Base-by-base conservation (phyloP, 1,284 basidiomycete species). In the Xerocomus nothofagi region DNA sequence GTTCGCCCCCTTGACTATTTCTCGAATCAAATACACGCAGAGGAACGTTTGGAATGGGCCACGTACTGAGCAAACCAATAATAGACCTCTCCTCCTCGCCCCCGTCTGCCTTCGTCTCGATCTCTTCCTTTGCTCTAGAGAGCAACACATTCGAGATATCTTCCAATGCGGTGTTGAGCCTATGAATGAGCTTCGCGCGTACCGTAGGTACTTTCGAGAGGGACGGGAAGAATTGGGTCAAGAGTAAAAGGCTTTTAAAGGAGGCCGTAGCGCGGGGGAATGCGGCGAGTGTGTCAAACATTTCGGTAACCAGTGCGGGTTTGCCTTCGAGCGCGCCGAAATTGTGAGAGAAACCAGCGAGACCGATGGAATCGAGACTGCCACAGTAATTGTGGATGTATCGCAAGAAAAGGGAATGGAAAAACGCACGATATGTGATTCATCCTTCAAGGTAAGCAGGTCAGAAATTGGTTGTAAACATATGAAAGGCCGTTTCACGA, bases 121-220 rank as follows among this genome's bases (percentile, higher is more conserved):
- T 69, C 52, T 73, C 76, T 47, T 69, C 68, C 39, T 71, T 63
- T 18, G 71, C 73, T 40, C 71, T 69, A 27, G 67, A 68, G 4
- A 83, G 56, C 14, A 84, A 58, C 8, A 70, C 68, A 14, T 74
- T 68, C 0, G 78, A 76, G 29, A 83, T 80, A 15, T 68, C 66
- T 7, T 62, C 63, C 69, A 79, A 71, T 14, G 69, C 71, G 11
- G 47, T 18, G 23, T 70, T 70, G 30, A 82, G 56, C 23, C 68
- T 63, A 26, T 53, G 51, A 20, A 75, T 58, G 4, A 72, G 60
- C 34, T 51, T 59, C 8, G 63, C 69, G 15, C 71, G 68, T 32
- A 63, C 49, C 0, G 74, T 76, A 0, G 80, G 80, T 3, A 81
- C 34, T 1, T 63, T 63, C 5, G 65, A 53, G 0, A 81, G 60